Percentiles rank a stretch among this genome's conserved stretches.
phyloP scores from a whole-genome alignment of 345 rosid genomes.

The Boechera divaricarpa region DNA sequence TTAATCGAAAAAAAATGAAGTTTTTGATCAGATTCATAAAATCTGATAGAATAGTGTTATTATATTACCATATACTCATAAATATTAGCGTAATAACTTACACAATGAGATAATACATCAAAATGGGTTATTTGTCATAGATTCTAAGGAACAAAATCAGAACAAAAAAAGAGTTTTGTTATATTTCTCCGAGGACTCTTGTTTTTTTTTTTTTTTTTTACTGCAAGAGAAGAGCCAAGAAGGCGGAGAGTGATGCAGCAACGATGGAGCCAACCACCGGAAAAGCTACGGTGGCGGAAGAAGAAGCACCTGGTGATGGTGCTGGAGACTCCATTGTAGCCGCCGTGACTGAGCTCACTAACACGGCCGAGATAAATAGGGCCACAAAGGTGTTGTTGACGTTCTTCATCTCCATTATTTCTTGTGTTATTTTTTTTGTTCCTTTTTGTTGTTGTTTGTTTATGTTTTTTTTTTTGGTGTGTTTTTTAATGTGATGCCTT shows the following conservation, averaged over 20 bases:
- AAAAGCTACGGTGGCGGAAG: constrained; percentile 39
- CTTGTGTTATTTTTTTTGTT: background rate
- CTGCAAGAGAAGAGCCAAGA: constrained; percentile 45
- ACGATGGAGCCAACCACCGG: constrained; percentile 55
- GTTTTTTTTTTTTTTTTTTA: background rate
- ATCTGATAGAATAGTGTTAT: constrained; percentile 22
- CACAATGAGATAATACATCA: constrained; percentile 35
- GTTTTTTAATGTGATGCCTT: constrained; percentile 21
- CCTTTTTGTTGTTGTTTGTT: background rate
- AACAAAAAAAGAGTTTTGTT: constrained; percentile 23
- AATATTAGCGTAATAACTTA: constrained; percentile 36
- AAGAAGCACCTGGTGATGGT: constrained; percentile 48
- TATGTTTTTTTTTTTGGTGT: constrained; percentile 4
- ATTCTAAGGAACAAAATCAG: constrained; percentile 32
- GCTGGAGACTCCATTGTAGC: constrained; percentile 52
- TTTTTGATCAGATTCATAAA: constrained; percentile 13
- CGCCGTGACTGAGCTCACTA: constrained; percentile 54
- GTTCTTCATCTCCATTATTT: constrained; percentile 66
- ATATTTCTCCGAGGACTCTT: constrained; percentile 2
- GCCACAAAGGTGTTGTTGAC: constrained; percentile 53
- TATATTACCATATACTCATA: constrained; percentile 23
- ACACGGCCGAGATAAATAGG: constrained; percentile 55
- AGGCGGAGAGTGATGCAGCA: constrained; percentile 49
- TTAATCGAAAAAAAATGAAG: constrained; percentile 10
- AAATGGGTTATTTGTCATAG: constrained; percentile 32